Evolutionary conservation across 495 filamentous ascomycete species (phyloP).

Genomic region (Schizothecium vesticola): DNA sequence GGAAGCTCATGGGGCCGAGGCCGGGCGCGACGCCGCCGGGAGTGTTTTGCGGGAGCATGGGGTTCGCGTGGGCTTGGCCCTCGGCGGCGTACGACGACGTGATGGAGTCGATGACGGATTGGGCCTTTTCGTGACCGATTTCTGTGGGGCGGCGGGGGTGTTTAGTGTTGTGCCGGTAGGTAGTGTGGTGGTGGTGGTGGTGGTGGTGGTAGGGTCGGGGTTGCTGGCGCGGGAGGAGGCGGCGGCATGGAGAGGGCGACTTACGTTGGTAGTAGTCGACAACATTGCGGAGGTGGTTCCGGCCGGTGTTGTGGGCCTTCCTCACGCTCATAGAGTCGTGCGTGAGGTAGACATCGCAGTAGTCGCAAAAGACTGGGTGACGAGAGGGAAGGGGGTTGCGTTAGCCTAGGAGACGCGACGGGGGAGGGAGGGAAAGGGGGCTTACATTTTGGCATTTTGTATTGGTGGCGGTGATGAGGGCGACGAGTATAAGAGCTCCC

Average conservation of each 20-base stretch:
- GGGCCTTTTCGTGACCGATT: conserved; percentile 97
- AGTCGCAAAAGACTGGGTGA: conserved; percentile 67
- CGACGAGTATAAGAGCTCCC: neutral
- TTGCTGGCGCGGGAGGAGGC: neutral
- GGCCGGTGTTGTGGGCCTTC: conserved; percentile 93
- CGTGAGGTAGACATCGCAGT: conserved; percentile 99
- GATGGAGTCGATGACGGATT: conserved; percentile 96
- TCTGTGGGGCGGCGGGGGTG: conserved; percentile 44
- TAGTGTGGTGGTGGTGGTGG: neutral
- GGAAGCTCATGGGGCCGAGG: conserved; percentile 26
- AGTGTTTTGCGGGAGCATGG: conserved; percentile 64
- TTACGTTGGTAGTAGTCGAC: conserved; percentile 96
- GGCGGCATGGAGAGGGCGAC: conserved; percentile 17
- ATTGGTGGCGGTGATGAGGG: neutral
- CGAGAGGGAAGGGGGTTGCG: neutral
- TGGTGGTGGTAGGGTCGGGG: neutral
- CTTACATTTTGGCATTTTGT: conserved; percentile 45
- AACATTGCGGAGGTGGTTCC: conserved; percentile 95
- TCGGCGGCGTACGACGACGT: conserved; percentile 91
- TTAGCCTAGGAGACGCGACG: conserved; percentile 12
- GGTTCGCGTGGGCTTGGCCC: conserved; percentile 79
- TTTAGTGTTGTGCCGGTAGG: conserved; percentile 5
- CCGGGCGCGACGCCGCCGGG: conserved; percentile 48
- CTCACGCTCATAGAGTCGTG: conserved; percentile 99
- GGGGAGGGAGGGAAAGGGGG: neutral